Evolutionary conservation across 768 basidiomycete genomes (phyloP).

Genomic region (Gyrodon lividus): DNA sequence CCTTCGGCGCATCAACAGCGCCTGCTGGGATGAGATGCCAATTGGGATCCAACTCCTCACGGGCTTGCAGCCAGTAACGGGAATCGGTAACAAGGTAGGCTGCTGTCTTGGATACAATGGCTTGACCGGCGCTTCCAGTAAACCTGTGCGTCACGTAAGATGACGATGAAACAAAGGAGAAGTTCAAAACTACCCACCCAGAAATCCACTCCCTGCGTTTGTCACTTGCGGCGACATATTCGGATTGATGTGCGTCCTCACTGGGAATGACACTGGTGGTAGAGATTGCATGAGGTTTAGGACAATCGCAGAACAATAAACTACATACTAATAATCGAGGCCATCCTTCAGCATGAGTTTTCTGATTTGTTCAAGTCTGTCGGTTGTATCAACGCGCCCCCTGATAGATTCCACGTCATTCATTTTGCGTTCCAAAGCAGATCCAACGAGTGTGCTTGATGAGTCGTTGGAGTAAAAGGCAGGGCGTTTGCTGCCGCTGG

Average conservation of each 20-base stretch:
- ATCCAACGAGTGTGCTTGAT: conserved; percentile 71
- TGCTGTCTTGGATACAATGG: conserved; percentile 59
- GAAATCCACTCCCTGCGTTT: conserved; percentile 78
- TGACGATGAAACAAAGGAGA: conserved; percentile 18
- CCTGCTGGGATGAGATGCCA: conserved; percentile 72
- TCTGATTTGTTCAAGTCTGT: conserved; percentile 59
- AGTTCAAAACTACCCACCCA: conserved; percentile 50
- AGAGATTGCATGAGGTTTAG: conserved; percentile 9
- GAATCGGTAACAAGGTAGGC: conserved; percentile 82
- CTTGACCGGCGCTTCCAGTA: conserved; percentile 66
- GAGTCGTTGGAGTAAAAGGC: conserved; percentile 58
- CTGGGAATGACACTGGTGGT: conserved; percentile 64
- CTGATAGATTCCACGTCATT: conserved; percentile 57
- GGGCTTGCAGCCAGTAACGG: conserved; percentile 81
- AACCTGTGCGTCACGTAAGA: conserved; percentile 43
- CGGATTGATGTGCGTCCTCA: conserved; percentile 82
- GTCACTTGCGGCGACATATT: conserved; percentile 76
- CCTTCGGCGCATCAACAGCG: conserved; percentile 49
- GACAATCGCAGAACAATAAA: neutral
- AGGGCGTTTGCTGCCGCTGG: conserved; percentile 41
- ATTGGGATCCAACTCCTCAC: conserved; percentile 63
- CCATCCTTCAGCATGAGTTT: conserved; percentile 65
- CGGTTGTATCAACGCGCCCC: conserved; percentile 55
- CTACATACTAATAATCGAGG: conserved; percentile 73
- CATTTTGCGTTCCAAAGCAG: conserved; percentile 67